Base-by-base conservation (phyloP, 441 rosid species). In the Populus trichocarpa region DNA sequence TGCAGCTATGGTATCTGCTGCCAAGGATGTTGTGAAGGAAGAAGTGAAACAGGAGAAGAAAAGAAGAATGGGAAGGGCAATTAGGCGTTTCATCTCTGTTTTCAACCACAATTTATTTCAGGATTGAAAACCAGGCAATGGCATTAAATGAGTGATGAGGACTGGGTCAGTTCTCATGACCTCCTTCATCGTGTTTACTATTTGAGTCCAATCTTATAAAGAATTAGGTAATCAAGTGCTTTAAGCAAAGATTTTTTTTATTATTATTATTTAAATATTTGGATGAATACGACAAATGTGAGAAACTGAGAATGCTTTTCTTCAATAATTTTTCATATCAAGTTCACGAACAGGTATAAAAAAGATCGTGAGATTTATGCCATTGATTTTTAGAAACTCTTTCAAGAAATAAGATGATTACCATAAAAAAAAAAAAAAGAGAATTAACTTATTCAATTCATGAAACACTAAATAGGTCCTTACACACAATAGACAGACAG, bases 1-100 rank as follows among this genome's bases (percentile, higher is more conserved):
- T 30, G 40, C 71, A 18, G 71, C 71, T 68, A 68, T 28, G 71
- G 71, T 68, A 35, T 68, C 71, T 30, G 32, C 33, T 67, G 13
- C 69, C 69, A 11, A 5, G 69, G 71, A 30, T 33, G 23, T 7
- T 8, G 20, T 30, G 42, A 68, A 20, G n/a, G 14, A 10, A 63
- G 67, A 63, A 8, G 30, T n/a, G 23, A 25, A 63, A 63, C 14
- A 8, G 14, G n/a, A 20, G 28, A 63, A 25, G 67, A 63, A 8
- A 63, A 63, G 67, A 20, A n/a, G 28, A 3, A 18, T 0, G 25
- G 28, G 22, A 25, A 63, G 67, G 57, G 16, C 57, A 14, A 14
- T 1, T 8, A 25, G 26, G 11, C 3, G 2, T 22, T 2, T n/a
- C 67, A 63, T 63, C 28, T 3, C 13, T 63, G 13, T 63, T 63